Conservation (phyloP, 1,139 yeast genomes). For the Magnusiomyces suaveolens region DNA sequence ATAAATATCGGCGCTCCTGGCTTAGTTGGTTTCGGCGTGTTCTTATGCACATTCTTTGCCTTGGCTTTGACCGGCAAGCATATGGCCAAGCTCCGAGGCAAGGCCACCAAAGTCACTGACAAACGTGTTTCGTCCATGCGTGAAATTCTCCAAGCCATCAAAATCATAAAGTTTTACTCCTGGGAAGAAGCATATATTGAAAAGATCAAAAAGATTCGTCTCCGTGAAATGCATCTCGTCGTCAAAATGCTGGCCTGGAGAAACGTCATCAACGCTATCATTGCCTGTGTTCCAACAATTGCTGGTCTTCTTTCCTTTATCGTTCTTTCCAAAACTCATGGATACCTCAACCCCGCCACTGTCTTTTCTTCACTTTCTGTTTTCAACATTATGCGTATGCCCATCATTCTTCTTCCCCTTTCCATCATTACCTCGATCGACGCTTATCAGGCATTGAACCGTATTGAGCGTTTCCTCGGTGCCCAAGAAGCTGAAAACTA, state of each 20-base stretch:
- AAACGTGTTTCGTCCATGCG: constrained; percentile 50
- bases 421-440: constrained; percentile 53
- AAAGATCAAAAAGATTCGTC: constrained; percentile 40
- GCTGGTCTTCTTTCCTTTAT: constrained; percentile 70
- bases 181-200: constrained; percentile 60
- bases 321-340: constrained; percentile 52
- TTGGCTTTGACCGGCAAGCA: constrained; percentile 31
- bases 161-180: constrained; percentile 60
- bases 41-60: constrained; percentile 30
- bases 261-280: constrained; percentile 47
- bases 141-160: constrained; percentile 56
- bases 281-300: constrained; percentile 54
- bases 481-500: constrained; percentile 34
- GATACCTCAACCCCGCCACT: constrained; percentile 50
- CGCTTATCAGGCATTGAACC: constrained; percentile 52
- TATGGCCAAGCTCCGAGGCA: constrained; percentile 38
- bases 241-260: constrained; percentile 33
- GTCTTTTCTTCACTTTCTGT: constrained; percentile 75
- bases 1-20: constrained; percentile 67
- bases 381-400: constrained; percentile 60
- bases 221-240: constrained; percentile 35
- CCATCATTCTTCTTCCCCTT: constrained; percentile 65
- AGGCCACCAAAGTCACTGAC: constrained; percentile 45
- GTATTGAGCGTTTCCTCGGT: constrained; percentile 48
- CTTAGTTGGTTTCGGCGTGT: constrained; percentile 49